phyloP scores from a whole-genome alignment of 495 filamentous ascomycete species.

The Trichoderma virens region DNA sequence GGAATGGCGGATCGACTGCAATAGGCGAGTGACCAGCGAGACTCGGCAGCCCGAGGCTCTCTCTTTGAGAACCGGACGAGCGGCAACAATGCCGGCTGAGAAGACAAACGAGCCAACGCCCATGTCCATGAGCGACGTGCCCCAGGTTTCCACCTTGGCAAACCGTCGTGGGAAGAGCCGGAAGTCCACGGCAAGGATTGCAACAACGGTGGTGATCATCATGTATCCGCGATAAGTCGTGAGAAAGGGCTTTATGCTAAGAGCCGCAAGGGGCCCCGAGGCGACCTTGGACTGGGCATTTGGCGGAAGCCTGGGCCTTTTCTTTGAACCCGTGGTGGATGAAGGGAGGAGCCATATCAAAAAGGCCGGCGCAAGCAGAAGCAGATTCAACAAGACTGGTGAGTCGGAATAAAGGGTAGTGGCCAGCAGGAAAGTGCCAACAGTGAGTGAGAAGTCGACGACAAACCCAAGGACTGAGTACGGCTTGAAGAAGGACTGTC shows the following conservation, averaged over 20 bases:
- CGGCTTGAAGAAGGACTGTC: constrained; percentile 74
- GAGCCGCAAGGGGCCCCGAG: constrained; percentile 32
- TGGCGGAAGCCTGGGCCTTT: constrained; percentile 52
- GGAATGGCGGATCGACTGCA: constrained; percentile 64
- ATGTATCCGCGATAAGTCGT: constrained; percentile 85
- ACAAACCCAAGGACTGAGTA: constrained; percentile 59
- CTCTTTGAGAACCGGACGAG: constrained; percentile 74
- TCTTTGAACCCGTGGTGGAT: constrained; percentile 29
- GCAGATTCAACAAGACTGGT: constrained; percentile 65
- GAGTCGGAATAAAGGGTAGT: constrained; percentile 76
- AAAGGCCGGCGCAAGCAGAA: constrained; percentile 64
- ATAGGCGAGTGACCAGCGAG: constrained; percentile 47
- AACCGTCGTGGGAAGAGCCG: constrained; percentile 85
- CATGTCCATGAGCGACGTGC: constrained; percentile 95
- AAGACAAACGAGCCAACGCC: constrained; percentile 98
- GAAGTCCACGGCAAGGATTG: constrained; percentile 97
- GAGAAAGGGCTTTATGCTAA: constrained; percentile 83
- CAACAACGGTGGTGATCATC: constrained; percentile 86
- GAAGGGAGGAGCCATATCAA: constrained; percentile 48
- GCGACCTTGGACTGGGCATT: constrained; percentile 28
- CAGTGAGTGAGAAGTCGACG: constrained; percentile 82
- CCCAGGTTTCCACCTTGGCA: constrained; percentile 97
- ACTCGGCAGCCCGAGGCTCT: constrained; percentile 39
- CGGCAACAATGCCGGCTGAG: constrained; percentile 85
- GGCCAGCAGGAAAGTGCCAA: constrained; percentile 70